Conservation (phyloP, 495 filamentous ascomycete genomes). For the Trichoderma virens region DNA sequence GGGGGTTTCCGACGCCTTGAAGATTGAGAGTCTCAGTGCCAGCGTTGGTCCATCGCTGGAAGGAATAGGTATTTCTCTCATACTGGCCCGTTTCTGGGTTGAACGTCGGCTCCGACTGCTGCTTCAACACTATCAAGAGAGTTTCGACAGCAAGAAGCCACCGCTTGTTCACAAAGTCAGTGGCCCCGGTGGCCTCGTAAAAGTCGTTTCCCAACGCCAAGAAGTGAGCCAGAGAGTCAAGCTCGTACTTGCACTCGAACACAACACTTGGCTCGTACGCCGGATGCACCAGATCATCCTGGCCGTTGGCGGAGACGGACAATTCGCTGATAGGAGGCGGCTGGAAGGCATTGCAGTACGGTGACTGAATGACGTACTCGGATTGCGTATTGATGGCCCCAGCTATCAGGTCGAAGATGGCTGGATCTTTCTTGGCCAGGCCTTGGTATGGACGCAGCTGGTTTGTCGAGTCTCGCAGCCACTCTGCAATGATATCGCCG, state of each 20-base stretch:
- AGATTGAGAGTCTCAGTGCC: constrained; percentile 90
- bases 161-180: constrained; percentile 64
- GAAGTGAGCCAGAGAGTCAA: constrained; percentile 92
- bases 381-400: constrained; percentile 96
- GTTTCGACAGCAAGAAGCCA: constrained; percentile 78
- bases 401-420: constrained; percentile 69
- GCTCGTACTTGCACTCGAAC: constrained; percentile 98
- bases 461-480: constrained; percentile 95
- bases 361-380: constrained; percentile 87
- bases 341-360: constrained; percentile 98
- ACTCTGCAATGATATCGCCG: constrained; percentile 97
- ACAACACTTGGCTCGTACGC: constrained; percentile 74
- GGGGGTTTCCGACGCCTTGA: constrained; percentile 77
- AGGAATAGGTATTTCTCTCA: constrained; percentile 72
- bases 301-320: constrained; percentile 58
- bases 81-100: constrained; percentile 53
- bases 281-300: constrained; percentile 79
- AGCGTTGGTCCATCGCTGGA: constrained; percentile 66
- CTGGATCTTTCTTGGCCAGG: constrained; percentile 70
- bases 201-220: constrained; percentile 81
- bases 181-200: constrained; percentile 68
- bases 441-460: constrained; percentile 84
- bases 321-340: constrained; percentile 78
- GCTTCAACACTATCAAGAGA: constrained; percentile 62
- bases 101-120: constrained; percentile 77